Evolutionary conservation across 2,329 filamentous ascomycete genomes (phyloP).

Genomic region (Clarireedia sp.): DNA sequence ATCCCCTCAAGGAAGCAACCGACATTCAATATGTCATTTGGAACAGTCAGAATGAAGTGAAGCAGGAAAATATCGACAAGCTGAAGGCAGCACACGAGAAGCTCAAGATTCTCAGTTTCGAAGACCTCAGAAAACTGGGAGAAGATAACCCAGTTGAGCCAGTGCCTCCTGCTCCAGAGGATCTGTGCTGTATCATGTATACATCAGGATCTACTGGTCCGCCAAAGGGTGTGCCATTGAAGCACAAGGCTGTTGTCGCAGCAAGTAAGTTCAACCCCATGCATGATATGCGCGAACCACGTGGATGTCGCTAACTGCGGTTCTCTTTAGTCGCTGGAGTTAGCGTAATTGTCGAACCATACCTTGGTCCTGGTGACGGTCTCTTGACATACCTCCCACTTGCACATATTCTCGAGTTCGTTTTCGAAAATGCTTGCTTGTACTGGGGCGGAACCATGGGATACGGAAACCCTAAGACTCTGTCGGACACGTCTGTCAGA

Average conservation of each 20-base stretch:
- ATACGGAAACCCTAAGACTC: slow-evolving; percentile 81
- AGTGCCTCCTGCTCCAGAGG: slow-evolving; percentile 63
- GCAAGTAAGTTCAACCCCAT: slow-evolving; percentile 63
- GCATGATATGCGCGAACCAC: slow-evolving; percentile 40
- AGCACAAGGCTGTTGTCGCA: slow-evolving; percentile 74
- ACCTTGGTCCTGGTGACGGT: slow-evolving; percentile 67
- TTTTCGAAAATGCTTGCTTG: slow-evolving; percentile 83
- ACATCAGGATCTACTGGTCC: slow-evolving; percentile 85
- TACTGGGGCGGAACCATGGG: slow-evolving; percentile 88
- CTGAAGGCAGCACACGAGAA: slow-evolving; percentile 49
- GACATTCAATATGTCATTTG: slow-evolving; percentile 46
- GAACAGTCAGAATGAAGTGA: slow-evolving; percentile 41
- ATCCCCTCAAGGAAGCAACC: slow-evolving; percentile 48
- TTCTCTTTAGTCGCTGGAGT: slow-evolving; percentile 62
- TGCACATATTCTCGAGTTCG: slow-evolving; percentile 92
- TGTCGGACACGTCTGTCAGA: slow-evolving; percentile 75
- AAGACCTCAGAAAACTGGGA: slow-evolving; percentile 41
- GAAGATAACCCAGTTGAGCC: slow-evolving; percentile 59
- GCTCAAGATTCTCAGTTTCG: slow-evolving; percentile 43
- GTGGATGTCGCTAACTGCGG: not conserved
- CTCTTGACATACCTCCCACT: slow-evolving; percentile 87
- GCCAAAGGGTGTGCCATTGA: slow-evolving; percentile 83
- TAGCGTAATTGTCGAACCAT: slow-evolving; percentile 64
- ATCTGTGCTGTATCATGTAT: slow-evolving; percentile 76
- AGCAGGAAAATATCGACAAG: slow-evolving; percentile 39